These are phyloP conservation scores for Penicillium sp. DNA, from an alignment of 2,329 filamentous ascomycete genomes.

Conservation along the genomic window DNA sequence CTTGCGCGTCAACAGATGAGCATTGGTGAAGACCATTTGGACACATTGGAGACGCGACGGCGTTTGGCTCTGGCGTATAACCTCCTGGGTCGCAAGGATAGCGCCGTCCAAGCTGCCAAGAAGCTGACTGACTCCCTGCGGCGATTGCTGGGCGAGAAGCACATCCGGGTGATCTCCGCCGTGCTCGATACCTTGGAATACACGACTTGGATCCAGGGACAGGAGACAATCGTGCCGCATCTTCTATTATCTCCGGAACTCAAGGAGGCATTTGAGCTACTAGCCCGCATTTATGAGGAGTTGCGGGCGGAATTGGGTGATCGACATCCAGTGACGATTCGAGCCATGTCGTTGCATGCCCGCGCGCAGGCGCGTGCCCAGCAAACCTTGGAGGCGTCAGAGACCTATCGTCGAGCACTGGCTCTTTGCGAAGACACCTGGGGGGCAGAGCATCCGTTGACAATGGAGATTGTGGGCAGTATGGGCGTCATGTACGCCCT, in stretches of 20 bases:
- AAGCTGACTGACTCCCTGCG: conserved; percentile 19
- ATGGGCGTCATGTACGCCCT: conserved; percentile 27
- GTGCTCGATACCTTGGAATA: conserved; percentile 22
- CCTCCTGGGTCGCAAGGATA: conserved; percentile 16
- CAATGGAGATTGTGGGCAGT: conserved; percentile 22
- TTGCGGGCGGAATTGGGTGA: conserved; percentile 17
- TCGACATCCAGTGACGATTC: conserved; percentile 21
- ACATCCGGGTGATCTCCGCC: conserved; percentile 20
- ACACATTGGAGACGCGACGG: conserved; percentile 26
- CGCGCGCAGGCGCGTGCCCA: conserved; percentile 16
- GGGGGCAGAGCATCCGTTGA: conserved; percentile 22
- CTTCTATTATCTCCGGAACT: conserved; percentile 12
- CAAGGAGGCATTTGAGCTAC: conserved; percentile 13
- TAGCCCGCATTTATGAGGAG: conserved; percentile 17
- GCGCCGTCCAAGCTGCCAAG: conserved; percentile 19
- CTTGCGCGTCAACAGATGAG: conserved; percentile 29
- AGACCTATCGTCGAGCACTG: conserved; percentile 27
- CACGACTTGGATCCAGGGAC: conserved; percentile 16
- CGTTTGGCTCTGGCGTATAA: conserved; percentile 23
- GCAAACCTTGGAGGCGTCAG: conserved; percentile 18
- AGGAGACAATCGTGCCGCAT: conserved; percentile 1
- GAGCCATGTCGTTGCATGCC: conserved; percentile 20
- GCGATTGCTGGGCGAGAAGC: conserved; percentile 23
- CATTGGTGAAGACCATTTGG: conserved; percentile 27
- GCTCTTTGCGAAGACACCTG: conserved; percentile 23